Evolutionary conservation across 768 basidiomycete species (phyloP), one percentile per base, ranked within the genome.

Genomic region (Leccinum ochraceum): DNA sequence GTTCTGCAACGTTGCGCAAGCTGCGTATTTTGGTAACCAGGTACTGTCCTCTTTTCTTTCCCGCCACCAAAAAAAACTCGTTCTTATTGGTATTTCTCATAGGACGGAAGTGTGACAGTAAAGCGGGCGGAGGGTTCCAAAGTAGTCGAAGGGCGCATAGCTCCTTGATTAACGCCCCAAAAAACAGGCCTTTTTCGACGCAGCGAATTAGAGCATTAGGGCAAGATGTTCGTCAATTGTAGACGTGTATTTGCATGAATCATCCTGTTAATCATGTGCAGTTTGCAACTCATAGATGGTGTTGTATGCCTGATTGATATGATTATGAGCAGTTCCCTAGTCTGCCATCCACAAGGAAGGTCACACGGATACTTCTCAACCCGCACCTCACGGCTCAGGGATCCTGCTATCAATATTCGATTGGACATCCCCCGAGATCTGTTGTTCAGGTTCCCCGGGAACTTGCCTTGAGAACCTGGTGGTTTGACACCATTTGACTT

Each of bases 1-100:
- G n/a, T 98, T 99, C 78, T 95, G 93, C 71, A 80, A 86, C 57
- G 88, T 97, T 82, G 95, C 91, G 5, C 85, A 88, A 71, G 95
- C 95, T 1, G 96, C 95, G n/a, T 98, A 98, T 79, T 99, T 98
- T 74, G 93, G 93, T 20, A 94, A 94, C 65, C 80, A 85, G 77
- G 92, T 90, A 49, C 50, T 77, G 69, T 56, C 7, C 44, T 26
- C 6, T 10, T 57, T 13, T 28, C 24, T 53, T 8, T 28, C 16
- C 10, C 34, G 49, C 22, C 14, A 9, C 2, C 26, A 6, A 3
- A 20, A 2, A n/a, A 16, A 14, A 42, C 52, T 1, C n/a, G 10
- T 34, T 17, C 3, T 3, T 1, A 10, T 37, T 60, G 46, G 65
- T 30, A 34, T 20, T 1, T 36, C 56, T 54, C 22, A 26, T 64